phyloP scores from a whole-genome alignment of 306 rosid species.

The Trifolium subterraneum region DNA sequence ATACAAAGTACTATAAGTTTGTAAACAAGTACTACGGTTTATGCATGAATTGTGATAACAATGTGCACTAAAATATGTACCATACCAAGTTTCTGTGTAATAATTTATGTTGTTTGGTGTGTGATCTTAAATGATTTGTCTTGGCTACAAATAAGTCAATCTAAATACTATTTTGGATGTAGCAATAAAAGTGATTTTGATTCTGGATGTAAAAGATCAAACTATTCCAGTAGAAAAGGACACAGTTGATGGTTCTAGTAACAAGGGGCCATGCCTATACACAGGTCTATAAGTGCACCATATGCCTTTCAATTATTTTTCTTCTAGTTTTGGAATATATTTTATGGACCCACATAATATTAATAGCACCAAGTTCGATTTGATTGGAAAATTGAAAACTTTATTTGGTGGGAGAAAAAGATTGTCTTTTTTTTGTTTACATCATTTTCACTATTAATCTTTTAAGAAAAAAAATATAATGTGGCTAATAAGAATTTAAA shows the following conservation, averaged over 20 bases:
- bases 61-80: constrained; percentile 14
- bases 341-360: constrained; percentile 40
- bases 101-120: constrained; percentile 24
- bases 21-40: constrained; percentile 16
- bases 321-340: constrained; percentile 40
- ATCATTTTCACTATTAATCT: background rate
- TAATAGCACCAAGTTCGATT: constrained; percentile 29
- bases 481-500: background rate
- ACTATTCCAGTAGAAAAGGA: constrained; percentile 47
- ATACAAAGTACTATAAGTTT: background rate
- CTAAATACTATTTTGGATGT: constrained; percentile 35
- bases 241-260: constrained; percentile 40
- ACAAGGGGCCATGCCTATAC: constrained; percentile 42
- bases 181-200: constrained; percentile 43
- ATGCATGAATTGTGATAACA: constrained; percentile 8
- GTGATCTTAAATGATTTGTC: constrained; percentile 7
- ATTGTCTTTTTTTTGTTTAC: background rate
- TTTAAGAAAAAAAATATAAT: background rate
- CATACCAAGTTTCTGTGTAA: constrained; percentile 24
- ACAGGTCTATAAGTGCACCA: constrained; percentile 20
- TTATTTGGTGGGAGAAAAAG: background rate
- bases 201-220: constrained; percentile 41
- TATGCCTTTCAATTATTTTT: constrained; percentile 26
- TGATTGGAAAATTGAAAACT: constrained; percentile 30
- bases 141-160: constrained; percentile 38